Evolutionary conservation across 495 filamentous ascomycete species (phyloP), one percentile per base, ranked within the genome.

Genomic region (Aspergillus cavernicola): DNA sequence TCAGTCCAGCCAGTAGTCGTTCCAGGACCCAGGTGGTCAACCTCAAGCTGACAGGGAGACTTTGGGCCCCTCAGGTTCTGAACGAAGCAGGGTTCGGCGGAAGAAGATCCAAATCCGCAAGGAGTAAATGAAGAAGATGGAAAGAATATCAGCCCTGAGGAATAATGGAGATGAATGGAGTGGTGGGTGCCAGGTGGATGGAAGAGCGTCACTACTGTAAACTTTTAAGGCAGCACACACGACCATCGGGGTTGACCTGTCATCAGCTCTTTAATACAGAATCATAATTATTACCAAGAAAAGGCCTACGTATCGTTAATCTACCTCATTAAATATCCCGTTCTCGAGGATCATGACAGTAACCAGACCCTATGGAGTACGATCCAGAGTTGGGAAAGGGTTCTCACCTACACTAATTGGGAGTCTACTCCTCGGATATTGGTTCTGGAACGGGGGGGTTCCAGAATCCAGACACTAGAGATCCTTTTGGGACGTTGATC

Each of bases 41-140:
- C 28, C 39, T 28, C 29, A 50, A 36, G 44, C 45, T 55, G 56
- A 58, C 50, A 50, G 39, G 38, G 50, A 19, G n/a, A 42, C 28
- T 41, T 19, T 40, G 33, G 26, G 24, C 55, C 49, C 44, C 55
- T 47, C 37, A 32, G 32, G 38, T 52, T 28, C 31, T 24, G 39
- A 49, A 28, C 35, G 16, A 24, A 23, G 24, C 32, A 53, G 40
- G 49, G 50, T 38, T 53, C 28, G 20, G 11, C 23, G 28, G 26
- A 42, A 33, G 35, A 24, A 35, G 20, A 11, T 24, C 29, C 44
- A 18, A 41, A 32, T 48, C 31, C 44, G 23, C 13, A 42, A 40
- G 26, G 24, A 28, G 9, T 10, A 43, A 15, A 19, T 28, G 31
- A 56, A 45, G 39, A 44, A 44, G 46, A 37, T 39, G 36, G 26